A percentile compares a stretch with the other conserved stretches of the same genome.
These are phyloP conservation scores for Circinella minor DNA, from an alignment of 371 early-diverging fungal species.

Conservation along the genomic window DNA sequence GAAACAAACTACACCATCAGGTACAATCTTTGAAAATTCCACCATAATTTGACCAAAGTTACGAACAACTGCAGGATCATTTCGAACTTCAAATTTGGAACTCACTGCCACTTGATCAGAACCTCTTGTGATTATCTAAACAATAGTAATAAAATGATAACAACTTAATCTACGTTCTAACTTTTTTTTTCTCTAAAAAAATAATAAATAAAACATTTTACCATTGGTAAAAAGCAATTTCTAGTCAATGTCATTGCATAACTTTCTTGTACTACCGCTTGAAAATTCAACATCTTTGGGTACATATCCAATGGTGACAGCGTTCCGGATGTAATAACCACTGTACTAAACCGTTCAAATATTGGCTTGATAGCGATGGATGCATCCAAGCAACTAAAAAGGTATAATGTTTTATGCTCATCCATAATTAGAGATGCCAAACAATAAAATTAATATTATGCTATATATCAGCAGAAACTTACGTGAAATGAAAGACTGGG, in stretches of 20 bases:
- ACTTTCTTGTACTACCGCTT: slow-evolving; percentile 83
- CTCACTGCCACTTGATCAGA: slow-evolving; percentile 97
- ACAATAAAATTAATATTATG: neutral
- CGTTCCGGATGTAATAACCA: slow-evolving; percentile 99
- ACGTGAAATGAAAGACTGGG: slow-evolving; percentile 90
- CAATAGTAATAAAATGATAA: neutral
- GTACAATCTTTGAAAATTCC: slow-evolving; percentile 93
- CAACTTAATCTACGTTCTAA: too few species aligned
- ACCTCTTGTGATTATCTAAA: slow-evolving; percentile 90
- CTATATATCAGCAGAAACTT: slow-evolving; percentile 19
- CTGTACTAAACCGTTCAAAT: slow-evolving; percentile 95
- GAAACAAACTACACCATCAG: slow-evolving; percentile 99
- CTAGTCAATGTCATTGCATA: slow-evolving; percentile 94
- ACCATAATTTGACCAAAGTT: slow-evolving; percentile 99
- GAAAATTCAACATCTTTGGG: slow-evolving; percentile 96
- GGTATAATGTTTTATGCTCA: too few species aligned
- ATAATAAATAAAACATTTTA: slow-evolving; percentile 30
- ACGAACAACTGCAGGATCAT: slow-evolving; percentile 98
- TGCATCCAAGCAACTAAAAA: slow-evolving; percentile 92
- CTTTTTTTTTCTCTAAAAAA: neutral
- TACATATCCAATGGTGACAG: slow-evolving; percentile 99
- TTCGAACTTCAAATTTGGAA: slow-evolving; percentile 97
- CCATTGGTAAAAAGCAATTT: slow-evolving; percentile 95
- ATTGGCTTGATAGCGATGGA: slow-evolving; percentile 97
- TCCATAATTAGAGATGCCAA: too few species aligned